A percentile compares a stretch with the other conserved stretches of the same genome.
Conservation (phyloP, 192 early-diverging fungal species). For the Backusella mclennaniae region DNA sequence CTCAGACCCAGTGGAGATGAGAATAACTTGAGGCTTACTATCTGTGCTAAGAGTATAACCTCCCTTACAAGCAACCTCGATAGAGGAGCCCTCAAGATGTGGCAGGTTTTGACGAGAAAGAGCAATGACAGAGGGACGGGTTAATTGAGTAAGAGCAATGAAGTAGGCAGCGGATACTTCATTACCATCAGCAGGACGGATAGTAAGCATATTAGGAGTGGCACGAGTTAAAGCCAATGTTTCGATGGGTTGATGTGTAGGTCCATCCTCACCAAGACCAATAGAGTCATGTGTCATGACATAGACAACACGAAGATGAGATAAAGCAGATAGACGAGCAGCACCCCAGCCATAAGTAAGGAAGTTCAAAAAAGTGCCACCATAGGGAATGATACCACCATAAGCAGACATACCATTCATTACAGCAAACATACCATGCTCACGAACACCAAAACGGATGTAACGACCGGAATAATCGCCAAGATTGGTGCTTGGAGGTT, state of each 20-base stretch:
- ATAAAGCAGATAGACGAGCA: conserved; percentile 84
- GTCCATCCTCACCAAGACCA: conserved; percentile 97
- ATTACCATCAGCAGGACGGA: conserved; percentile 95
- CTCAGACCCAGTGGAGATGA: conserved; percentile 93
- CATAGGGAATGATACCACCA: conserved; percentile 83
- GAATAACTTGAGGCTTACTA: conserved; percentile 57
- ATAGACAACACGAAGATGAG: conserved; percentile 87
- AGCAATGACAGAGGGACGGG: conserved; percentile 78
- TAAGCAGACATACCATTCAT: conserved; percentile 90
- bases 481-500: conserved; percentile 63
- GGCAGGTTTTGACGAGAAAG: conserved; percentile 94
- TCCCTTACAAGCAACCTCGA: conserved; percentile 81
- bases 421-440: conserved; percentile 94
- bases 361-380: conserved; percentile 92
- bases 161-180: conserved; percentile 87
- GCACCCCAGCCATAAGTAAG: conserved; percentile 81
- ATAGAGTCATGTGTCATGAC: conserved; percentile 99
- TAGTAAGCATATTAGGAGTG: conserved; percentile 80
- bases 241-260: conserved; percentile 98
- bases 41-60: conserved; percentile 77
- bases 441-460: conserved; percentile 93
- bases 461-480: conserved; percentile 86
- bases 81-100: conserved; percentile 77
- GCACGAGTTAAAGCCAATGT: conserved; percentile 86
- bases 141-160: conserved; percentile 65